Base-by-base conservation (phyloP, 2,329 filamentous ascomycete genomes). In the Paraphoma sp. region DNA sequence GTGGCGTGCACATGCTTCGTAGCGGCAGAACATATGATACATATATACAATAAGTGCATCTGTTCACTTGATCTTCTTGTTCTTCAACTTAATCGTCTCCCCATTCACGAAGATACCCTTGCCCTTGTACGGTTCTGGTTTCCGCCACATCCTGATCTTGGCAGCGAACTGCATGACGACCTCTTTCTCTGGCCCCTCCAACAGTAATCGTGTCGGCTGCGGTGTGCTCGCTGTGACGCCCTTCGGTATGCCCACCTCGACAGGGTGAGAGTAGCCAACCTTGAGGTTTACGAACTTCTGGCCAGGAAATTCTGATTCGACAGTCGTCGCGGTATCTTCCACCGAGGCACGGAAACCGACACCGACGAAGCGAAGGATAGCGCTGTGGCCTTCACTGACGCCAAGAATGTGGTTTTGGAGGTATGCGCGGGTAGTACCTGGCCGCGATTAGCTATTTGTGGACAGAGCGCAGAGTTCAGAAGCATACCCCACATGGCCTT, bases 41-140 rank as follows among this genome's bases (percentile, higher is more conserved):
- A 69, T 43, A 57, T 45, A 57, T 48, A 54, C 54, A 57, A 51
- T 54, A 48, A 44, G 43, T 43, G 44, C 11, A 4, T 28, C 7
- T 48, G 12, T 48, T 67, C 64, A 83, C 68, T 82, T 83, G 68
- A 82, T 82, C 76, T 82, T 82, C 89, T 97, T 99, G 72, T 92
- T 90, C 89, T 99, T 99, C 79, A 99, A 79, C 85, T 90, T 96
- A 81, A 99, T 97, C 30, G 93, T 97, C 84, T 99, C 93, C 62
- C 93, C 92, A 73, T 98, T 96, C 70, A 99, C 89, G 76, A 98
- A 99, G 69, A 99, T 96, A 69, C 95, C 95, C 87, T 99, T 98
- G 66, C 95, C 95, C 87, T 99, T 99, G 80, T 99, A 99, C 64
- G 95, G 95, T 81, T 99, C 95, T 30, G 95, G 95, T 63, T 86